These are phyloP conservation scores for Salvia splendens DNA, from an alignment of 257 asterid species.

Conservation along the genomic window DNA sequence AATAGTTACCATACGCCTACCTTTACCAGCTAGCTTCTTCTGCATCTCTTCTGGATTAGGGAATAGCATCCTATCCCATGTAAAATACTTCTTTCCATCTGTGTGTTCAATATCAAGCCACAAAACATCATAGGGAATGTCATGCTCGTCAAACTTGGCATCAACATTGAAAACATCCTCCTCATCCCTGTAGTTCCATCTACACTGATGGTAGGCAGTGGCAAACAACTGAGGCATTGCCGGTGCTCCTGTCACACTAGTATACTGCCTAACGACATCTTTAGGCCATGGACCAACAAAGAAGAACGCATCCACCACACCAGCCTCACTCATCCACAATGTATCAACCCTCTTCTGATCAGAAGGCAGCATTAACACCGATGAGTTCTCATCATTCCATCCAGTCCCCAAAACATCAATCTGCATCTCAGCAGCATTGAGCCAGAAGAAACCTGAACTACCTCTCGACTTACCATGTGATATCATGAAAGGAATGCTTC, in stretches of 20 bases:
- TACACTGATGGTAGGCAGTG: slow-evolving; percentile 89
- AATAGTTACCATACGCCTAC: slow-evolving; percentile 94
- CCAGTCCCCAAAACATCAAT: slow-evolving; percentile 83
- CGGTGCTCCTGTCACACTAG: slow-evolving; percentile 79
- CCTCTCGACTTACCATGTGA: slow-evolving; percentile 86
- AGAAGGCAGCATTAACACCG: slow-evolving; percentile 62
- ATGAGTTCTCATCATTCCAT: slow-evolving; percentile 64
- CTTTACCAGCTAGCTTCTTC: slow-evolving; percentile 84
- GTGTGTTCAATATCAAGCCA: slow-evolving; percentile 99
- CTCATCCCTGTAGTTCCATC: slow-evolving; percentile 99
- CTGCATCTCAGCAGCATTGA: slow-evolving; percentile 99
- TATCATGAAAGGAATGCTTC: slow-evolving; percentile 83
- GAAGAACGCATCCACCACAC: slow-evolving; percentile 87
- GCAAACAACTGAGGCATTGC: slow-evolving; percentile 95
- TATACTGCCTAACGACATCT: slow-evolving; percentile 88
- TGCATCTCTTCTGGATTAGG: slow-evolving; percentile 98
- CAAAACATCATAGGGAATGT: slow-evolving; percentile 91
- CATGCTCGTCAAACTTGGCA: slow-evolving; percentile 86
- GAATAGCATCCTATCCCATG: slow-evolving; percentile 83
- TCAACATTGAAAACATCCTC: slow-evolving; percentile 88
- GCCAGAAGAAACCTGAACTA: slow-evolving; percentile 95
- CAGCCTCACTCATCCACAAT: slow-evolving; percentile 97
- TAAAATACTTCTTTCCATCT: slow-evolving; percentile 89
- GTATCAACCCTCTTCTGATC: slow-evolving; percentile 83
- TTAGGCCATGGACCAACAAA: slow-evolving; percentile 90